A percentile compares a stretch with the other conserved stretches of the same genome.
Evolutionary conservation across 139 green algal genomes (phyloP).

Genomic region (Dunaliella primolecta): DNA sequence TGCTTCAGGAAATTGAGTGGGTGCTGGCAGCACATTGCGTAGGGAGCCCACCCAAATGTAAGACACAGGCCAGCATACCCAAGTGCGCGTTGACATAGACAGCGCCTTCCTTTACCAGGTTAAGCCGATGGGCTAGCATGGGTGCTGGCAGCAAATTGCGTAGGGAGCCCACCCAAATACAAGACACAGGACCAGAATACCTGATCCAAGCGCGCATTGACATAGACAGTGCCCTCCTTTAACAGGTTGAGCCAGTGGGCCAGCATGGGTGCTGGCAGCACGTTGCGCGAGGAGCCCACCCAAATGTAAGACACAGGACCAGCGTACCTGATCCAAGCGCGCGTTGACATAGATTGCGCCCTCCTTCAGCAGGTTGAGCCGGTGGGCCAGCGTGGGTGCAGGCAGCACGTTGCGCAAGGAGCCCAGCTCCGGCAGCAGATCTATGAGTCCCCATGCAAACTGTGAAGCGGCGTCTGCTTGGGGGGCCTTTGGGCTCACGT

Average conservation of each 20-base stretch:
- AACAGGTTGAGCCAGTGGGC: conserved; percentile 76
- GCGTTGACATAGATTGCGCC: conserved; percentile 52
- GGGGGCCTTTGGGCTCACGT: background rate
- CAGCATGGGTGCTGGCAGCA: conserved; percentile 73
- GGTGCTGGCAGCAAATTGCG: conserved; percentile 63
- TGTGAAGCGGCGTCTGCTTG: background rate
- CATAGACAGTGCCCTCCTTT: conserved; percentile 46
- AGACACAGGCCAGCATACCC: too few relatives aligned
- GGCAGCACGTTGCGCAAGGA: conserved; percentile 68
- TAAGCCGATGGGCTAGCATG: conserved; percentile 73
- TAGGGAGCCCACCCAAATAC: conserved; percentile 66
- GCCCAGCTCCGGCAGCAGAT: conserved; percentile 65
- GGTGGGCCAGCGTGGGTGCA: conserved; percentile 65
- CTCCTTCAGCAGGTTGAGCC: conserved; percentile 72
- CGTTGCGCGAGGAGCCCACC: conserved; percentile 59
- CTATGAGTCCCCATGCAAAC: conserved; percentile 40
- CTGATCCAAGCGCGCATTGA: too few relatives aligned
- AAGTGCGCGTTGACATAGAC: conserved; percentile 47
- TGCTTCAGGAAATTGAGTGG: too few relatives aligned
- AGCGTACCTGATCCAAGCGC: background rate
- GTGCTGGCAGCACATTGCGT: conserved; percentile 63
- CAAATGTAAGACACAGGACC: too few relatives aligned
- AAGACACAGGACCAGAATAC: too few relatives aligned
- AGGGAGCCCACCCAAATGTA: conserved; percentile 69
- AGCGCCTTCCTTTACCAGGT: conserved; percentile 68